Evolutionary conservation across 2,329 filamentous ascomycete genomes (phyloP).

Genomic region (Cladosporium oxysporum): DNA sequence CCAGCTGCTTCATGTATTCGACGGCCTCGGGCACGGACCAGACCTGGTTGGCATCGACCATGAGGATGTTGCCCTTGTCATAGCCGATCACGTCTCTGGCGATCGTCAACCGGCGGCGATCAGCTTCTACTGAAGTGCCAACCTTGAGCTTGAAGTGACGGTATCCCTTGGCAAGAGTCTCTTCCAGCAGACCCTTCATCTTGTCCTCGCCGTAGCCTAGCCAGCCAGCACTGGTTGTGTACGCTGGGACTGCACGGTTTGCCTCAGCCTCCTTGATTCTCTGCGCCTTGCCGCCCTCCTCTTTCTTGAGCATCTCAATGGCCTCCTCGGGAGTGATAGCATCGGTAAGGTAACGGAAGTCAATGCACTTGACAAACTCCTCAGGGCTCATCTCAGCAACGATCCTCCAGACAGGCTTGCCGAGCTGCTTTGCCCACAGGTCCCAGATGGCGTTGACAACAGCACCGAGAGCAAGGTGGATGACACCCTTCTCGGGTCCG

Average conservation of each 20-base stretch:
- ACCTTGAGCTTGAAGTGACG: slow-evolving; percentile 91
- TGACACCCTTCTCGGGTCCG: slow-evolving; percentile 90
- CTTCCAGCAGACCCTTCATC: slow-evolving; percentile 72
- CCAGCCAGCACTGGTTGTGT: slow-evolving; percentile 90
- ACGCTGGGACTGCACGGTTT: slow-evolving; percentile 78
- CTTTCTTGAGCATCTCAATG: slow-evolving; percentile 66
- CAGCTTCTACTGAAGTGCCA: slow-evolving; percentile 70
- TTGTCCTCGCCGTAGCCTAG: slow-evolving; percentile 87
- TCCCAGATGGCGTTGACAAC: slow-evolving; percentile 94
- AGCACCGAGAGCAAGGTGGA: slow-evolving; percentile 85
- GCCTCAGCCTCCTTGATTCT: slow-evolving; percentile 73
- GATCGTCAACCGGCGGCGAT: slow-evolving; percentile 69
- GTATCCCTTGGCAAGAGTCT: slow-evolving; percentile 77
- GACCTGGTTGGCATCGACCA: slow-evolving; percentile 90
- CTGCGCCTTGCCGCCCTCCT: slow-evolving; percentile 67
- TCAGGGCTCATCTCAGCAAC: slow-evolving; percentile 88
- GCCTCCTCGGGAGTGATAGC: slow-evolving; percentile 87
- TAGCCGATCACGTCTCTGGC: slow-evolving; percentile 79
- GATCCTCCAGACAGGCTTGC: slow-evolving; percentile 87
- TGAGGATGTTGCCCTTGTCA: slow-evolving; percentile 79
- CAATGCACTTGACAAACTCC: slow-evolving; percentile 83
- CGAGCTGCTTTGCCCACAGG: slow-evolving; percentile 84
- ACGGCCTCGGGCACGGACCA: slow-evolving; percentile 91
- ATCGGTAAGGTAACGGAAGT: slow-evolving; percentile 93
- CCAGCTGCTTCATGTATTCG: slow-evolving; percentile 78